phyloP scores from a whole-genome alignment of 1,139 yeast genomes.

The Hansenula anomala region DNA sequence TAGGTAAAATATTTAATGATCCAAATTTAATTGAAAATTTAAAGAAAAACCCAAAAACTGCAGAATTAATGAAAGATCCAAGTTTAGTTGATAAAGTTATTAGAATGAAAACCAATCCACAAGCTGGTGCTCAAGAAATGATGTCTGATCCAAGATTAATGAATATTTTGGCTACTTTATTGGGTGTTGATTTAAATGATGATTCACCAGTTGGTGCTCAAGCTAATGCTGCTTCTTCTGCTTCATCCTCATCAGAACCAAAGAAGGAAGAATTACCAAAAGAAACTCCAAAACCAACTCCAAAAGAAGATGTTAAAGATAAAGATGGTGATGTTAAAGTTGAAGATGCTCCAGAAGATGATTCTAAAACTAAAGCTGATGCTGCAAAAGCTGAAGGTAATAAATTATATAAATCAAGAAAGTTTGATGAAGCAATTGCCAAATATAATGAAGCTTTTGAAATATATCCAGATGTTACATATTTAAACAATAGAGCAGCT shows the following conservation, averaged over 20 bases:
- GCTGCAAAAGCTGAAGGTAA: conserved; percentile 84
- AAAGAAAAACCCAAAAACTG: conserved; percentile 81
- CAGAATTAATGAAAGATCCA: conserved; percentile 85
- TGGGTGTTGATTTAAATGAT: conserved; percentile 75
- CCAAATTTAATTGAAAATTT: conserved; percentile 75
- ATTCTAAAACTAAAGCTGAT: conserved; percentile 57
- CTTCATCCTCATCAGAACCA: conserved; percentile 5
- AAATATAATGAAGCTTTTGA: conserved; percentile 87
- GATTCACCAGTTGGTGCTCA: conserved; percentile 19
- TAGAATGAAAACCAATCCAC: conserved; percentile 68
- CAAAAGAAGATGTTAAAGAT: conserved; percentile 20
- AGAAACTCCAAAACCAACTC: conserved; percentile 20
- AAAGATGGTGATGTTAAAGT: conserved; percentile 26
- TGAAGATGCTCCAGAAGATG: conserved; percentile 26
- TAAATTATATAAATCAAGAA: conserved; percentile 74
- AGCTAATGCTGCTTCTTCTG: conserved; percentile 11
- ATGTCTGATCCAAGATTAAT: conserved; percentile 80
- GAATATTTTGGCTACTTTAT: conserved; percentile 80
- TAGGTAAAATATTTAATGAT: conserved; percentile 73
- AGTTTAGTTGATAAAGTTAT: conserved; percentile 68
- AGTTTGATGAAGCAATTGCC: conserved; percentile 91
- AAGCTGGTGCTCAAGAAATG: conserved; percentile 56
- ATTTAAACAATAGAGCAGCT: conserved; percentile 93
- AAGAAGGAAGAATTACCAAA: too few species aligned
- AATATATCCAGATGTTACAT: conserved; percentile 78